A percentile compares a stretch with the other conserved stretches of the same genome.
Evolutionary conservation across 2,329 filamentous ascomycete species (phyloP).

Genomic region (Aspergillus sp.): DNA sequence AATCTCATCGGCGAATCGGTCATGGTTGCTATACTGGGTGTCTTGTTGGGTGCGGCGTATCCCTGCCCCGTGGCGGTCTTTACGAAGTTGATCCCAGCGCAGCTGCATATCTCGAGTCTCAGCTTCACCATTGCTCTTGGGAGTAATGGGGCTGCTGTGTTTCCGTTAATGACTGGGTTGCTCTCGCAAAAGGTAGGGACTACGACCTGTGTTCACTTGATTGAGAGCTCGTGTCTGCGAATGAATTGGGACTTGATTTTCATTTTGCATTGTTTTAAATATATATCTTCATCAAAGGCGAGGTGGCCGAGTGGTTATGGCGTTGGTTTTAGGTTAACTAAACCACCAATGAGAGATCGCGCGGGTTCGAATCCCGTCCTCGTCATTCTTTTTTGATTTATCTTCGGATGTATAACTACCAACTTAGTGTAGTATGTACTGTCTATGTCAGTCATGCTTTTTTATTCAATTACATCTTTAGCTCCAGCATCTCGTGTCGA

Average conservation of each 20-base stretch:
- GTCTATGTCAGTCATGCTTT: too few species aligned
- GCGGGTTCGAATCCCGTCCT: slow-evolving; percentile 13
- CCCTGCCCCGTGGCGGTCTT: slow-evolving; percentile 65
- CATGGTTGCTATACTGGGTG: slow-evolving; percentile 66
- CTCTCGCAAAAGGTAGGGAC: neutral
- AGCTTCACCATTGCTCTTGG: neutral
- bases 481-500: too few species aligned
- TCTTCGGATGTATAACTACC: too few species aligned
- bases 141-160: neutral
- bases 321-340: slow-evolving; percentile 8
- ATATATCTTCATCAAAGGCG: neutral
- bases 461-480: too few species aligned
- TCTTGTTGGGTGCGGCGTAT: slow-evolving; percentile 76
- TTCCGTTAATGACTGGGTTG: neutral
- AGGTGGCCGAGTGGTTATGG: slow-evolving; percentile 13
- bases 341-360: slow-evolving; percentile 8
- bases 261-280: too few species aligned
- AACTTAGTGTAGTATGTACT: too few species aligned
- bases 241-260: too few species aligned
- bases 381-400: neutral
- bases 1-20: slow-evolving; percentile 71
- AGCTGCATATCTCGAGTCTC: neutral
- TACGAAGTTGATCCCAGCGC: slow-evolving; percentile 49
- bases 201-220: neutral
- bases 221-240: too few species aligned